Base-by-base conservation (phyloP, 331 rosid species). In the Malus hybrid region DNA sequence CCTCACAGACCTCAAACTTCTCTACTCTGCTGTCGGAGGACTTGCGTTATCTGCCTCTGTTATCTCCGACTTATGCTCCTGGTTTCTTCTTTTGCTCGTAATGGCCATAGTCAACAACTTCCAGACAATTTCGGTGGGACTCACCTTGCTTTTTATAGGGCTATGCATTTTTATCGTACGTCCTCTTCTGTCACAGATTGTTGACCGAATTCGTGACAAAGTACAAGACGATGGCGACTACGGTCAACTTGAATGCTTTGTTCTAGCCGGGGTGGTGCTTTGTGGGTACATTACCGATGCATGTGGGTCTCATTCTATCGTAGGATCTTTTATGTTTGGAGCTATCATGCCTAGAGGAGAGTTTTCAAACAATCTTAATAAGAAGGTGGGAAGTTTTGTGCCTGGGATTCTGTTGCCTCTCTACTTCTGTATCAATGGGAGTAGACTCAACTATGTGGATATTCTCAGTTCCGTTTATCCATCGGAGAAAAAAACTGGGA, bases 1-100 rank as follows among this genome's bases (percentile, higher is more conserved):
- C 42, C 91, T 88, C 29, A 32, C 85, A 16, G 88, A 88, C 69
- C 83, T 78, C 66, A 85, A 88, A 11, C 87, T 90, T 71, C 88
- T 88, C 66, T 82, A 78, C 79, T 84, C 90, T 28, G 87, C 85
- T 77, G 73, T 88, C 14, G 93, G 93, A 16, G 74, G 79, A 28
- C 71, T 84, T 34, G 91, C 91, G 6, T 71, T 88, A 12, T 82
- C 91, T 22, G 81, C 89, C 56, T 82, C 96, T 22, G 42, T 87
- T 29, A 87, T 88, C 15, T 70, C 87, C 5, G 92, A 86, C 74
- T 5, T 86, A 39, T 30, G 67, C 29, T 75, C 84, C 0, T 86
- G 90, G 89, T 22, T 78, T 8, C 63, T 88, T 4, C 77, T 87
- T 18, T 15, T 77, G n/a, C 0, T 81, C 18, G 67, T 68, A 12